Evolutionary conservation across 148 eudicot species (phyloP), one percentile per base, ranked within the genome.

Genomic region (Tetragonia tetragonoides): DNA sequence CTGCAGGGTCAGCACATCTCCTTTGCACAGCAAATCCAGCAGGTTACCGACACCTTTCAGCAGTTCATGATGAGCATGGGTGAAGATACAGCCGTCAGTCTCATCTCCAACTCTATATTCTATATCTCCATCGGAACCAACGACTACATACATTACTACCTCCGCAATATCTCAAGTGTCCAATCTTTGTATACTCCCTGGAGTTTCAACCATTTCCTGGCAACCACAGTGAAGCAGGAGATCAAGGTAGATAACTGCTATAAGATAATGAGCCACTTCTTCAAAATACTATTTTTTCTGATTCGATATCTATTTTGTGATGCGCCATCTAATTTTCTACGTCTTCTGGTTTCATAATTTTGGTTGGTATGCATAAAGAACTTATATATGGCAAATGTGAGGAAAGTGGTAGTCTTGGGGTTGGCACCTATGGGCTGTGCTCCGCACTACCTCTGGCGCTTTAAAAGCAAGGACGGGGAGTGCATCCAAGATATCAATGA

Each of bases 101-200:
- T 81, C 63, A 88, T 95, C 72, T 93, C 92, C 7, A 84, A 78
- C 66, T 95, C 99, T 15, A 78, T 95, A 16, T 89, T 95, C 57
- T 95, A 95, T 83, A 89, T 95, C 68, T 95, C 99, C 5, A 84
- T 95, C 51, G 99, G 99, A 42, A 91, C 88, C 68, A 93, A 95
- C 37, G 99, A 95, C 77, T 95, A 87, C 88, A 95, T 91, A 70
- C 99, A 95, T 73, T 95, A 91, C 90, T 95, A 93, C 81, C 93
- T 95, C 75, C 91, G 83, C 7, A 91, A 95, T 82, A 86, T 83
- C 8, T 95, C 99, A 3, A 87, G 81, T 70, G 94, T 95, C 61
- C 99, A 89, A 78, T 82, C 91, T 74, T 66, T 85, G 66, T 93
- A 87, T 77, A 85, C 80, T 23, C 93, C 99, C 10, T 93, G 97